Conservation (phyloP, 441 rosid genomes). For the Gossypium schwendimanii region DNA sequence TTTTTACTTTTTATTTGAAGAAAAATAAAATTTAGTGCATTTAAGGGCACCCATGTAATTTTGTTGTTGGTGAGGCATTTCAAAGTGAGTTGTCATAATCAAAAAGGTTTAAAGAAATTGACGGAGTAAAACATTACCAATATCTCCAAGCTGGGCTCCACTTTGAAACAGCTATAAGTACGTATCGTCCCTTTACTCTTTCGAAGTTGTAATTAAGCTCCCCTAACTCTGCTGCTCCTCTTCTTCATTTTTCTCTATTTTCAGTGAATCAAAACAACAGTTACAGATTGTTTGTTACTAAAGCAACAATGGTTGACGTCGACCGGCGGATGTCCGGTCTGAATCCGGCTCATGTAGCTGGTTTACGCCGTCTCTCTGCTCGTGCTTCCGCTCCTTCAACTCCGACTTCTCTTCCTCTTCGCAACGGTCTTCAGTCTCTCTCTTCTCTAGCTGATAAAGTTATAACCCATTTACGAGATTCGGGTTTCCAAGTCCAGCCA, state of each 20-base stretch:
- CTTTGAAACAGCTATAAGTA: constrained; percentile 36
- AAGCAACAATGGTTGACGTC: constrained; percentile 73
- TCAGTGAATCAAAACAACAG: background rate
- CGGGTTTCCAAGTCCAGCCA: constrained; percentile 65
- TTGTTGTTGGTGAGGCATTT: no score
- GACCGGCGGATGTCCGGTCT: constrained; percentile 91
- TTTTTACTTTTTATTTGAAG: no score
- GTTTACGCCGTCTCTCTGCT: constrained; percentile 90
- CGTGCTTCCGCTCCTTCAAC: constrained; percentile 78
- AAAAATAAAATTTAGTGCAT: no score
- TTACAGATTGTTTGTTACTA: background rate
- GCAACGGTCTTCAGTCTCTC: constrained; percentile 62
- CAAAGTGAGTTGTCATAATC: no score
- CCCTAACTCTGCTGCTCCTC: background rate
- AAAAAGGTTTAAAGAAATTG: no score
- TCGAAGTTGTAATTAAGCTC: background rate
- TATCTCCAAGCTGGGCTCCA: constrained; percentile 25
- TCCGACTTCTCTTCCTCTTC: constrained; percentile 32
- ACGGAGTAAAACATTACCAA: background rate
- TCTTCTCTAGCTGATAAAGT: constrained; percentile 73
- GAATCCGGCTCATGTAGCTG: constrained; percentile 87
- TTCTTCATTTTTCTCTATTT: constrained; percentile 13
- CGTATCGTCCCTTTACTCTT: background rate
- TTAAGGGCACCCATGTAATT: no score
- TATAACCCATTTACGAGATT: constrained; percentile 55